phyloP scores from a whole-genome alignment of 2,329 filamentous ascomycete genomes.

The Aureobasidium sp. region DNA sequence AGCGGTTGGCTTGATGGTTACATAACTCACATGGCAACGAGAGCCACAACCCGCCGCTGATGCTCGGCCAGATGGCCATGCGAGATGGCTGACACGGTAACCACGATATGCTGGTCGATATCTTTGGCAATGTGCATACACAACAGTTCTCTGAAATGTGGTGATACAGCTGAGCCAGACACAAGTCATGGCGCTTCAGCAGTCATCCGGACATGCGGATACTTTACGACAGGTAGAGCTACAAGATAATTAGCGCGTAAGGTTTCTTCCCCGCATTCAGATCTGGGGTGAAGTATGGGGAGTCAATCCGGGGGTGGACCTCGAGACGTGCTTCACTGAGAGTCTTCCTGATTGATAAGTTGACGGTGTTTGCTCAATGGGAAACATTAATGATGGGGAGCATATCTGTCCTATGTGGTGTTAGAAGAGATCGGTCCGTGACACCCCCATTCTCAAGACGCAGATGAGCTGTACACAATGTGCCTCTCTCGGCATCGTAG shows the following conservation, averaged over 20 bases:
- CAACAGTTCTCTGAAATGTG: not conserved
- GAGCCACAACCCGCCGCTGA: not conserved
- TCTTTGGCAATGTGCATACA: not conserved
- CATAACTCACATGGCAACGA: not conserved
- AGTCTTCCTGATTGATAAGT: too few relatives aligned
- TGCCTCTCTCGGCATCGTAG: not conserved
- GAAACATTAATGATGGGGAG: too few relatives aligned
- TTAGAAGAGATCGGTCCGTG: too few relatives aligned
- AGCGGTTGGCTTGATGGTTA: constrained; percentile 12
- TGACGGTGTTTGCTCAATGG: too few relatives aligned
- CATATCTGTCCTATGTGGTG: too few relatives aligned
- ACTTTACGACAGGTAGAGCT: not conserved
- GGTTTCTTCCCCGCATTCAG: not conserved
- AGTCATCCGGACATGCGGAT: constrained; percentile 11
- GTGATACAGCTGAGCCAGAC: not conserved
- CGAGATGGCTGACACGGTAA: constrained; percentile 1
- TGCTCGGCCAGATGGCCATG: constrained; percentile 4
- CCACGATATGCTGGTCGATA: not conserved
- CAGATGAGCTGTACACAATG: not conserved
- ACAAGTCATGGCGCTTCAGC: not conserved
- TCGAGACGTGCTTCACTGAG: not conserved
- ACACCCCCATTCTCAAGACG: not conserved
- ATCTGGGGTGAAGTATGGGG: not conserved
- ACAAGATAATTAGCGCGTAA: not conserved
- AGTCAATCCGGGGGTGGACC: not conserved